Evolutionary conservation across 495 filamentous ascomycete species (phyloP).

Genomic region (Corynascus novoguineensis): DNA sequence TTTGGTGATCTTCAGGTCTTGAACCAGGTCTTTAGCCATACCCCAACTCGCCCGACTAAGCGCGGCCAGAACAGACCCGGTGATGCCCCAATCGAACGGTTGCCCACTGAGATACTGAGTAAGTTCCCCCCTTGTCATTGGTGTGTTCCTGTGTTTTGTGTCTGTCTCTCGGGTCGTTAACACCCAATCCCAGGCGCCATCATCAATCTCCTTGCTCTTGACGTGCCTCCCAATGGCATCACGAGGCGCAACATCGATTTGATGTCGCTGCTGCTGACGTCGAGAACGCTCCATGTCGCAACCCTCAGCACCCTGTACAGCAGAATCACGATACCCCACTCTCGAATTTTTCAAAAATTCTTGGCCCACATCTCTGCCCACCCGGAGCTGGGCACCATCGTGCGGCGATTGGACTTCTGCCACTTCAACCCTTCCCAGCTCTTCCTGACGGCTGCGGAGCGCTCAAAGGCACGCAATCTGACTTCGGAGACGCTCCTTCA

Average conservation of each 20-base stretch:
- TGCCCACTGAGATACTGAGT: slow-evolving; percentile 71
- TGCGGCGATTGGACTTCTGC: slow-evolving; percentile 78
- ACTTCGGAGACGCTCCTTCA: slow-evolving; percentile 69
- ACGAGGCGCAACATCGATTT: slow-evolving; percentile 77
- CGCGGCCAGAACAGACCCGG: slow-evolving; percentile 32
- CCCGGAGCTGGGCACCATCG: slow-evolving; percentile 68
- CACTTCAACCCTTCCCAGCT: slow-evolving; percentile 82
- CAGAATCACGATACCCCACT: slow-evolving; percentile 83
- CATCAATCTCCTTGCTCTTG: slow-evolving; percentile 67
- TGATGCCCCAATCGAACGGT: slow-evolving; percentile 52
- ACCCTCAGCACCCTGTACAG: slow-evolving; percentile 74
- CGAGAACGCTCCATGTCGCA: slow-evolving; percentile 66
- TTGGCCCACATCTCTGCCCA: slow-evolving; percentile 65
- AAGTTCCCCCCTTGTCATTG: slow-evolving; percentile 31
- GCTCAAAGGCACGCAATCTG: slow-evolving; percentile 72
- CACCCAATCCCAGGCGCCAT: slow-evolving; percentile 55
- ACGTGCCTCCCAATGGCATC: slow-evolving; percentile 72
- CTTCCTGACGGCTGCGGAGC: slow-evolving; percentile 75
- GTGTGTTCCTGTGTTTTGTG: not conserved
- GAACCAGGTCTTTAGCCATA: slow-evolving; percentile 50
- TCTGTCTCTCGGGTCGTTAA: slow-evolving; percentile 1
- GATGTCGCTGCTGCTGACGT: slow-evolving; percentile 71
- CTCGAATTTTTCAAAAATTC: slow-evolving; percentile 80
- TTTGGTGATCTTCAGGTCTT: slow-evolving; percentile 61
- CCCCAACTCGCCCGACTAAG: slow-evolving; percentile 26